Base-by-base conservation (phyloP, 495 filamentous ascomycete species). In the Staphylotrichum tortipilum region DNA sequence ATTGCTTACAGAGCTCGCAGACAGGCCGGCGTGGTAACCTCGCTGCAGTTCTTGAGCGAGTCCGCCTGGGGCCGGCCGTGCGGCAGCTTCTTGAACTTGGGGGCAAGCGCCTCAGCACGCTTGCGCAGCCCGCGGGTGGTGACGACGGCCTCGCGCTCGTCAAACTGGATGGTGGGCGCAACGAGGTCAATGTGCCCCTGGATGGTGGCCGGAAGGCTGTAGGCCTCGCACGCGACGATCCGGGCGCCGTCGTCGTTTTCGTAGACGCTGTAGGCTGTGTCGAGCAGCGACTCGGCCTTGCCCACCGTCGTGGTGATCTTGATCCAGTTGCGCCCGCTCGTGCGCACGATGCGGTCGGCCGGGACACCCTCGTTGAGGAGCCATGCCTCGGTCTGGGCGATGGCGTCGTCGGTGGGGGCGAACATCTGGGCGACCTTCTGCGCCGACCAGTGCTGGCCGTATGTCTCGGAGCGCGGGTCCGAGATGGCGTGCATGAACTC, bases 201-300 rank as follows among this genome's bases (percentile, higher is more conserved):
- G 26, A 66, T 46, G n/a, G 45, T 17, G 17, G 37, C 33, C 24
- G 61, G 61, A 3, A 64, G 18, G 48, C 51, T 54, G 40, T 66
- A 66, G 1, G 56, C 49, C 15, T 74, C 68, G 54, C 76, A 79
- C 18, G 73, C 76, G 52, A 79, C 64, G 15, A 73, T 68, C 8
- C 64, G 64, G 29, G 70, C 67, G 3, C 66, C 70, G 28, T 61
- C 68, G 12, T 56, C 49, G 50, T 82, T 73, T 47, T 72, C 60
- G 58, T 82, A 79, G 24, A 73, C 52, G 43, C 73, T 68, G 56
- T 80, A 84, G 34, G 75, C 62, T 1, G 80, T 72, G 49, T 70
- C 63, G 29, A 83, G 71, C 1, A 83, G 64, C 6, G 54, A 55
- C 51, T 82, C 78, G 0, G 71, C 71, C 54, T 82, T 78, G 19